Percentiles rank a stretch among this genome's conserved stretches.
Conservation (phyloP, 352 stramenopile genomes). For the Phytopythium aichiense region DNA sequence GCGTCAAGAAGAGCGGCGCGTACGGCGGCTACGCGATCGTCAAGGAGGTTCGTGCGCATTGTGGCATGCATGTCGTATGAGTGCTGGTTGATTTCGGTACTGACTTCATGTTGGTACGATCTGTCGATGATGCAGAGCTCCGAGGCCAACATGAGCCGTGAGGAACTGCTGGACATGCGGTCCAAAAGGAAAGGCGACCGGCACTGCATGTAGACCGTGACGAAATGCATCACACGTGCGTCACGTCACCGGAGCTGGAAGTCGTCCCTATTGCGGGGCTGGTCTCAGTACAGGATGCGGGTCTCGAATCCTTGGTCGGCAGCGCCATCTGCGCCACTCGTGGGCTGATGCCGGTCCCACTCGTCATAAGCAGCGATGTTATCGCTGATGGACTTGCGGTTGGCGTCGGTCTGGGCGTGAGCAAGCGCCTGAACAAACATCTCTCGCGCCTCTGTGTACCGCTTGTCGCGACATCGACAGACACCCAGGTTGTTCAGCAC, state of each 20-base stretch:
- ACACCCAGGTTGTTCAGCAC: constrained; percentile 3
- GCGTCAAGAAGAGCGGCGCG: constrained; percentile 78
- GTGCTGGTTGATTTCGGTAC: no score
- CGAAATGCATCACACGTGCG: constrained; percentile 9
- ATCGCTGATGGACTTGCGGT: background rate
- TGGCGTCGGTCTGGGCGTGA: background rate
- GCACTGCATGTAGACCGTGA: constrained; percentile 56
- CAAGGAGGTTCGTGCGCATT: constrained; percentile 48
- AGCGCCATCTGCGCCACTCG: background rate
- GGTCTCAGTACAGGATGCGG: background rate
- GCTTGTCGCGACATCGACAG: background rate
- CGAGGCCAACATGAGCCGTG: constrained; percentile 59
- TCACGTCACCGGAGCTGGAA: background rate
- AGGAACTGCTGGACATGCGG: constrained; percentile 83
- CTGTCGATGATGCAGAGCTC: constrained; percentile 22
- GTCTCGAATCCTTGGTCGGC: background rate
- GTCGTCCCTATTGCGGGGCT: background rate
- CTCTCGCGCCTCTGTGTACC: background rate
- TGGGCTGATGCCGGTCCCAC: background rate
- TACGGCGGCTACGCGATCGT: constrained; percentile 87
- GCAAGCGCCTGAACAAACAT: background rate
- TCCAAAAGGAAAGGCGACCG: constrained; percentile 87
- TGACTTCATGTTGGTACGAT: background rate
- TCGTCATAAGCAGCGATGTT: background rate
- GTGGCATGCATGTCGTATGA: background rate